A percentile compares a stretch with the other conserved stretches of the same genome.
Conservation (phyloP, 495 filamentous ascomycete species). For the Darksidea phi region DNA sequence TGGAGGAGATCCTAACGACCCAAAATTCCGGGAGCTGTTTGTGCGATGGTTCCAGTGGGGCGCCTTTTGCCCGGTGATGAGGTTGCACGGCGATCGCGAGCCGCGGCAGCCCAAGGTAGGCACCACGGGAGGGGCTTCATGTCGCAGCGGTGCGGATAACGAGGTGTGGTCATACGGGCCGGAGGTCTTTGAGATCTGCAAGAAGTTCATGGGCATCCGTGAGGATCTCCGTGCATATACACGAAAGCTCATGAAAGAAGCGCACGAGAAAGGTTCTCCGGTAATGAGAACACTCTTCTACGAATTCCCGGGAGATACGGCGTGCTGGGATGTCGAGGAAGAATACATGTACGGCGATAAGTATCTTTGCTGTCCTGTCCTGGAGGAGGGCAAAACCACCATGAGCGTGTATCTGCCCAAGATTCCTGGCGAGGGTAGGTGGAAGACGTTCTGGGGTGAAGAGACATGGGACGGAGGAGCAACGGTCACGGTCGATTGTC, state of each 20-base stretch:
- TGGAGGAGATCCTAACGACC: constrained; percentile 54
- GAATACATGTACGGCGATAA: constrained; percentile 57
- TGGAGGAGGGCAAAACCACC: constrained; percentile 44
- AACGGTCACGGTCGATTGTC: not conserved
- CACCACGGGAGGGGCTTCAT: not conserved
- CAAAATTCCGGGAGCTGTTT: constrained; percentile 57
- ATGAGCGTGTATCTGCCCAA: not conserved
- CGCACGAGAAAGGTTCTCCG: constrained; percentile 55
- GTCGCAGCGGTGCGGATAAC: constrained; percentile 47
- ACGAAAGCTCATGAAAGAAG: constrained; percentile 52
- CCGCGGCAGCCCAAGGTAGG: constrained; percentile 33
- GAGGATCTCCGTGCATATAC: constrained; percentile 56
- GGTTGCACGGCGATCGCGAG: constrained; percentile 59
- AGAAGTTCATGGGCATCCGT: constrained; percentile 54
- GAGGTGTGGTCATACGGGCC: constrained; percentile 62
- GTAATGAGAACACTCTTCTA: constrained; percentile 59
- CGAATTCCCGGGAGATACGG: constrained; percentile 53
- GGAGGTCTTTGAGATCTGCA: constrained; percentile 56
- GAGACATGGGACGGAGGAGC: not conserved
- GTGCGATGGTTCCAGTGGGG: constrained; percentile 64
- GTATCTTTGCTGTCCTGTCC: constrained; percentile 55
- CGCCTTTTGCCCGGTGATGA: constrained; percentile 60
- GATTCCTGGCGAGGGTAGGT: not conserved
- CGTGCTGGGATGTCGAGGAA: constrained; percentile 52
- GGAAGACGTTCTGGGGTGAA: not conserved